Evolutionary conservation across 1,284 basidiomycete species (phyloP).

Genomic region (Ganoderma leucocontextum): DNA sequence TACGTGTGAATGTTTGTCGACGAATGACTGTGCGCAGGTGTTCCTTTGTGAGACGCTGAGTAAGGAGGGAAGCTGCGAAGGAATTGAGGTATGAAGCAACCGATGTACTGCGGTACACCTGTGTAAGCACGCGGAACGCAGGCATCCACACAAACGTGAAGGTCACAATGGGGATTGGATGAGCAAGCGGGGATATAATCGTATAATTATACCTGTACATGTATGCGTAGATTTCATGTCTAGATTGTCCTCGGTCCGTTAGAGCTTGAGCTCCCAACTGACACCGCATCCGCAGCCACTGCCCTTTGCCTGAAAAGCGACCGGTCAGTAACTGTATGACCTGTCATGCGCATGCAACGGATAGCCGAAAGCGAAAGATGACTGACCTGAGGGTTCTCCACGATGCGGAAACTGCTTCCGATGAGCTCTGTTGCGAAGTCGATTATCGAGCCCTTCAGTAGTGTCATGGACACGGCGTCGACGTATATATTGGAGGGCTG

Average conservation of each 20-base stretch:
- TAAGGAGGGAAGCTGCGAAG: neutral
- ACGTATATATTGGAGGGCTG: conserved; percentile 79
- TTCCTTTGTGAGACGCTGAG: neutral
- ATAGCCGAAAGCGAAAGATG: too few relatives aligned
- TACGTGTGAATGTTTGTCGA: neutral
- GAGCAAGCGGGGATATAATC: neutral
- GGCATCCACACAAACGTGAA: neutral
- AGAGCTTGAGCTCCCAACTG: conserved; percentile 24
- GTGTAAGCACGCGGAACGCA: neutral
- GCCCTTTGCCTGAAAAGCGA: conserved; percentile 11
- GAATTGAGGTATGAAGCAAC: neutral
- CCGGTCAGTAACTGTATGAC: neutral
- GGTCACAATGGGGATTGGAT: neutral
- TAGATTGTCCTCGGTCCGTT: neutral
- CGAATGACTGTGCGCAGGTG: neutral
- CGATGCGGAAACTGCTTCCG: conserved; percentile 83
- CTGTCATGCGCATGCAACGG: neutral
- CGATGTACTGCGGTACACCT: neutral
- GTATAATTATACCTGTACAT: conserved; percentile 2
- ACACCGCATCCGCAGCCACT: conserved; percentile 24
- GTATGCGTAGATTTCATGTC: neutral
- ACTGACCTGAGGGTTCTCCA: conserved; percentile 76
- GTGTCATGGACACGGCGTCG: conserved; percentile 81
- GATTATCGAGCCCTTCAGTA: conserved; percentile 85
- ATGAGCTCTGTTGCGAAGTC: conserved; percentile 94